Conservation (phyloP, 352 stramenopile genomes). For the Phytophthora pinifolia region DNA sequence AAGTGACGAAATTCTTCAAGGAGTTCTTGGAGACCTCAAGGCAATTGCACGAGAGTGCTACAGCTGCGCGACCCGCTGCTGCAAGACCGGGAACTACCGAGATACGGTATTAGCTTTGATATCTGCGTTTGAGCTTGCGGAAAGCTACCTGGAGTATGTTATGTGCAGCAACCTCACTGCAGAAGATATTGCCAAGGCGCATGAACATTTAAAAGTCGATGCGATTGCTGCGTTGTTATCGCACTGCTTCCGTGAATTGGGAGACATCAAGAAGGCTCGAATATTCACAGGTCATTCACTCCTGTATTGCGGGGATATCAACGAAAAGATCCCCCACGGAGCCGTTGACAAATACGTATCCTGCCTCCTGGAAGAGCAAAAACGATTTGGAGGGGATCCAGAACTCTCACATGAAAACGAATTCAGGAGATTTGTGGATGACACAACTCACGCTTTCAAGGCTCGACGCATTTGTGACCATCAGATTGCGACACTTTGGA, state of each 20-base stretch:
- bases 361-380: conserved; percentile 46
- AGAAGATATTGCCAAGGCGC: conserved; percentile 37
- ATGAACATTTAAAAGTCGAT: conserved; percentile 58
- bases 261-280: conserved; percentile 31
- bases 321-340: conserved; percentile 24
- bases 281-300: conserved; percentile 49
- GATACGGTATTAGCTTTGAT: conserved; percentile 45
- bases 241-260: conserved; percentile 51
- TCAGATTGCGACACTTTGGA: conserved; percentile 28
- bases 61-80: conserved; percentile 46
- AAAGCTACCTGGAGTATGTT: conserved; percentile 66
- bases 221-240: conserved; percentile 57
- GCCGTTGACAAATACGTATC: conserved; percentile 54
- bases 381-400: neutral
- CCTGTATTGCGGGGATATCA: conserved; percentile 46
- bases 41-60: conserved; percentile 66
- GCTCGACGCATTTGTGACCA: conserved; percentile 29
- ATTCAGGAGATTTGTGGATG: conserved; percentile 42
- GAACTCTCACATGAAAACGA: conserved; percentile 9
- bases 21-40: conserved; percentile 57
- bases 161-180: conserved; percentile 44
- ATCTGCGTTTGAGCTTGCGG: conserved; percentile 46
- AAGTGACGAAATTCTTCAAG: conserved; percentile 29
- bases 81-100: conserved; percentile 44
- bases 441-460: conserved; percentile 35